Conservation (phyloP, 306 rosid genomes). For the Citrullus amarus region DNA sequence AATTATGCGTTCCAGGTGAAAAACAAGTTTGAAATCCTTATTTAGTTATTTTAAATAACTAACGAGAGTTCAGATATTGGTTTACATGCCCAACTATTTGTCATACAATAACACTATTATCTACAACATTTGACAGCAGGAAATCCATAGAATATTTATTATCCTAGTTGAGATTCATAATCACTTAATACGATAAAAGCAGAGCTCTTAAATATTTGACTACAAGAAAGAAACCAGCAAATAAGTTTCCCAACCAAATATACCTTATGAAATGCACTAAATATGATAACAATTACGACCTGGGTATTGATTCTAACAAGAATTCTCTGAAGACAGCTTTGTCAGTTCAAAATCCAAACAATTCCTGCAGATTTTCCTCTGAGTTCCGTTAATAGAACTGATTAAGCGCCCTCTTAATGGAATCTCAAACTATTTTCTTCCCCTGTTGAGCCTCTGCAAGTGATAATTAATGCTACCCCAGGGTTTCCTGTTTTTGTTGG, state of each 20-base stretch:
- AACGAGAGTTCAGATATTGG: too few species aligned
- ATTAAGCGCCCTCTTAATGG: not conserved
- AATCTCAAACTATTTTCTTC: constrained; percentile 47
- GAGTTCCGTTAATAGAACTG: not conserved
- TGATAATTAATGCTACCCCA: constrained; percentile 88
- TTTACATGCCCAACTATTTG: not conserved
- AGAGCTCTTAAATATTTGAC: not conserved
- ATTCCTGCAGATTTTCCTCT: not conserved
- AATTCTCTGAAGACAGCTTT: not conserved
- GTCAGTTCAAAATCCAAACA: not conserved
- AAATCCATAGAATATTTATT: not conserved
- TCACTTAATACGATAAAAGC: not conserved
- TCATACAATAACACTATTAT: not conserved
- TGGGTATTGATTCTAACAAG: not conserved
- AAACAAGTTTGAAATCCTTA: too few species aligned
- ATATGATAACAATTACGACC: not conserved
- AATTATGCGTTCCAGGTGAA: too few species aligned
- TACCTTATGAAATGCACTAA: not conserved
- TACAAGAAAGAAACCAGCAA: not conserved
- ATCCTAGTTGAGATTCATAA: not conserved
- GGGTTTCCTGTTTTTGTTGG: constrained; percentile 44
- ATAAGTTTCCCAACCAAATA: not conserved
- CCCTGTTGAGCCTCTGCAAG: constrained; percentile 76
- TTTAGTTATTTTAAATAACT: too few species aligned
- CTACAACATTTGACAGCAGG: not conserved